These are phyloP conservation scores for Platanus orientalis DNA, from an alignment of 164 flowering plant genomes.

Conservation along the genomic window DNA sequence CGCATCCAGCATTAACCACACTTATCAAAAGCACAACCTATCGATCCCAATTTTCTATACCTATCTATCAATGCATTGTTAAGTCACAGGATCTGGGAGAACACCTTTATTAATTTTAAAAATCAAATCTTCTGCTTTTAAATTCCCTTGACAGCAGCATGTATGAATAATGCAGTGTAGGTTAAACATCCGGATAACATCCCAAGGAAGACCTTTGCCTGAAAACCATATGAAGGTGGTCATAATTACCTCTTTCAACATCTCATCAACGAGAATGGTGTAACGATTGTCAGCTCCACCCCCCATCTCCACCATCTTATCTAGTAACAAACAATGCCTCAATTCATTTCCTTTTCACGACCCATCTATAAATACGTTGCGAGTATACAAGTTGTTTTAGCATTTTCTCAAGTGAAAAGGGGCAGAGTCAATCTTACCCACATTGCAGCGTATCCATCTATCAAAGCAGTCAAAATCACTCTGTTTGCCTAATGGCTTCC, in stretches of 20 bases:
- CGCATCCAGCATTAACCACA: slow-evolving; percentile 50
- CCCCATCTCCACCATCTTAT: slow-evolving; percentile 47
- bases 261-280: slow-evolving; percentile 59
- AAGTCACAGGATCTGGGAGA: slow-evolving; percentile 45
- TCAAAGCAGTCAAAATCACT: slow-evolving; percentile 59
- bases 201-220: slow-evolving; percentile 51
- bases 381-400: background rate
- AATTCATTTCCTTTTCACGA: slow-evolving; percentile 47
- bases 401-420: background rate
- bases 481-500: slow-evolving; percentile 54
- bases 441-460: slow-evolving; percentile 51
- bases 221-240: slow-evolving; percentile 41
- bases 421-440: background rate
- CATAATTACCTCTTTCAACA: slow-evolving; percentile 53
- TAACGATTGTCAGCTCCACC: slow-evolving; percentile 43
- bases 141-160: slow-evolving; percentile 39
- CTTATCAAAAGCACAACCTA: slow-evolving; percentile 47
- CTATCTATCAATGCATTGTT: slow-evolving; percentile 56
- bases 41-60: slow-evolving; percentile 43
- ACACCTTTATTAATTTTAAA: slow-evolving; percentile 51
- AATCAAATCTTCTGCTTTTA: slow-evolving; percentile 54
- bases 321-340: slow-evolving; percentile 42
- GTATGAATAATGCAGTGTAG: slow-evolving; percentile 57
- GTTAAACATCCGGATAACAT: slow-evolving; percentile 51
- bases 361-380: slow-evolving; percentile 53